phyloP scores from a whole-genome alignment of 2,329 filamentous ascomycete species.

The Claviceps maximensis region DNA sequence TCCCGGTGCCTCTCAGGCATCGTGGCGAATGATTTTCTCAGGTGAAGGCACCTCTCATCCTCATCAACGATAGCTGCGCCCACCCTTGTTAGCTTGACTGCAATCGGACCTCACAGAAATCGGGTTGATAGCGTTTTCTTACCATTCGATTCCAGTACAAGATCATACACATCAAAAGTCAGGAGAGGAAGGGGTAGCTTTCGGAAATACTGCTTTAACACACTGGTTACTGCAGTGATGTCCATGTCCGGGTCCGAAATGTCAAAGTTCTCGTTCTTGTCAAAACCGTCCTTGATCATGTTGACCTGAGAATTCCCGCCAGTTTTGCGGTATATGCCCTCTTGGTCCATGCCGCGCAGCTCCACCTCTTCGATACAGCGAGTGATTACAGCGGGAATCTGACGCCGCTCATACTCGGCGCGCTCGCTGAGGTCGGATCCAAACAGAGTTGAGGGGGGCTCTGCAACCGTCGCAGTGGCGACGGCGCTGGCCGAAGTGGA shows the following conservation, averaged over 20 bases:
- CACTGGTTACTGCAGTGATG: conserved; percentile 90
- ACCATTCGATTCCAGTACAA: conserved; percentile 69
- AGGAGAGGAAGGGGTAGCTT: conserved; percentile 81
- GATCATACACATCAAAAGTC: conserved; percentile 86
- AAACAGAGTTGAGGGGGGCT: conserved; percentile 55
- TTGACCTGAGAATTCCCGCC: conserved; percentile 87
- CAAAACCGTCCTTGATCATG: conserved; percentile 80
- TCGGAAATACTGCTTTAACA: conserved; percentile 94
- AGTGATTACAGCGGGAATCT: conserved; percentile 81
- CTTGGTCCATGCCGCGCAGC: conserved; percentile 87
- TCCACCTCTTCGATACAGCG: conserved; percentile 97
- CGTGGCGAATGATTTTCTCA: conserved; percentile 61
- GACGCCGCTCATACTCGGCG: conserved; percentile 74
- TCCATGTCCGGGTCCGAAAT: conserved; percentile 89
- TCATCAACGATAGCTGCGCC: conserved; percentile 48
- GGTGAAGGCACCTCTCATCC: conserved; percentile 53
- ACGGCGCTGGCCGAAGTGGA: conserved; percentile 30
- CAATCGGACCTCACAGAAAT: not conserved
- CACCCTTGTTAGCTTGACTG: not conserved
- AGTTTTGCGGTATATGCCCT: conserved; percentile 96
- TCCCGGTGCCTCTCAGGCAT: conserved; percentile 77
- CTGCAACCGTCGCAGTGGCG: conserved; percentile 30
- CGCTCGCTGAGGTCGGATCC: conserved; percentile 80
- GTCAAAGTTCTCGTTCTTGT: conserved; percentile 72
- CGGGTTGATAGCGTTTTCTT: conserved; percentile 26